Evolutionary conservation across 1,284 basidiomycete genomes (phyloP).

Genomic region (Filobasidium uniguttulatum): DNA sequence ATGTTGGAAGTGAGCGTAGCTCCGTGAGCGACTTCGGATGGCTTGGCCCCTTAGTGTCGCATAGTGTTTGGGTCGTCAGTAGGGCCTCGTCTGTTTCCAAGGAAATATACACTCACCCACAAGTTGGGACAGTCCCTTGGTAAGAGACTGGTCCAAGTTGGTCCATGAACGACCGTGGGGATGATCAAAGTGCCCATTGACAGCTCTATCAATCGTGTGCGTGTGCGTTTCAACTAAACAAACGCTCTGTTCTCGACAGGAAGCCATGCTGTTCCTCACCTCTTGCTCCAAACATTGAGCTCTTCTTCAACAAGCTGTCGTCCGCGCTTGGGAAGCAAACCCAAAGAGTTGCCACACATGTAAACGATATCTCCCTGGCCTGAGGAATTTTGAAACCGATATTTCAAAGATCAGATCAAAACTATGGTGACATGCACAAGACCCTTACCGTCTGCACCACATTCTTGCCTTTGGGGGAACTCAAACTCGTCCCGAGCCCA

Average conservation of each 20-base stretch:
- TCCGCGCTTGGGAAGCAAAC: slow-evolving; percentile 62
- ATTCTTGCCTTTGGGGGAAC: slow-evolving; percentile 28
- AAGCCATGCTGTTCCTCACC: slow-evolving; percentile 40
- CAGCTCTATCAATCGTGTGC: slow-evolving; percentile 47
- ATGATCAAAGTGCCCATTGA: slow-evolving; percentile 84
- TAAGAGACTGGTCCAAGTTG: slow-evolving; percentile 57
- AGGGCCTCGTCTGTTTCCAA: neutral
- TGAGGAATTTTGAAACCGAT: neutral
- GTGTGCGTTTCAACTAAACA: too few relatives aligned
- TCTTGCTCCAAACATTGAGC: slow-evolving; percentile 69
- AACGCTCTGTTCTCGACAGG: slow-evolving; percentile 8
- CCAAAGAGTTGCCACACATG: slow-evolving; percentile 92
- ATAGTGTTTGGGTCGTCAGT: neutral
- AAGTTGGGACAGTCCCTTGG: slow-evolving; percentile 63
- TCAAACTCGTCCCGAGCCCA: slow-evolving; percentile 37
- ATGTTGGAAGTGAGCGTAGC: slow-evolving; percentile 87
- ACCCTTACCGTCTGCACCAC: slow-evolving; percentile 31
- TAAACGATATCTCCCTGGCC: slow-evolving; percentile 46
- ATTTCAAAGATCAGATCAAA: neutral
- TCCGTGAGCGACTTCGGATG: slow-evolving; percentile 84
- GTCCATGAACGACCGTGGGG: slow-evolving; percentile 74
- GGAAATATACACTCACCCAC: slow-evolving; percentile 48
- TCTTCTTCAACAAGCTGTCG: slow-evolving; percentile 66
- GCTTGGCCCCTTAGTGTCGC: slow-evolving; percentile 54
- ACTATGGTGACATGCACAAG: neutral